Conservation (phyloP, 2,329 filamentous ascomycete genomes). For the Myriosclerotinia curreyana region DNA sequence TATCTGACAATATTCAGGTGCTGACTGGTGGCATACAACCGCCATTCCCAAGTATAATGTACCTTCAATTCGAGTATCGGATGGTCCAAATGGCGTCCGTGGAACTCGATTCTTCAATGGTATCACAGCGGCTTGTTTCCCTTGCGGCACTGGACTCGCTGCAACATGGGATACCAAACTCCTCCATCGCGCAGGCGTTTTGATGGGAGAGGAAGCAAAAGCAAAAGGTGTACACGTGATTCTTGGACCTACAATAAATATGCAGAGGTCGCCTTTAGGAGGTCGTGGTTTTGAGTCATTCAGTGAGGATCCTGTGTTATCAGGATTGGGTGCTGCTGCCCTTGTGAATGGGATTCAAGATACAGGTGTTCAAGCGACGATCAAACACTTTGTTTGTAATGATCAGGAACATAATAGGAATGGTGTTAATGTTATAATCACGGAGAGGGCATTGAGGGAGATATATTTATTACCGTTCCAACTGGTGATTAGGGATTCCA, state of each 20-base stretch:
- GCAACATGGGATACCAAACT: slow-evolving; percentile 66
- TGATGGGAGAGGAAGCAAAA: slow-evolving; percentile 64
- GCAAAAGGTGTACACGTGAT: slow-evolving; percentile 62
- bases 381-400: slow-evolving; percentile 62
- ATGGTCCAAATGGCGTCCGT: slow-evolving; percentile 41
- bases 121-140: slow-evolving; percentile 48
- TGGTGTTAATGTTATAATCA: slow-evolving; percentile 53
- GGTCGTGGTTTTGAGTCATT: slow-evolving; percentile 60
- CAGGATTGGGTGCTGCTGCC: slow-evolving; percentile 53
- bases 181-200: slow-evolving; percentile 59
- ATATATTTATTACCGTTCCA: slow-evolving; percentile 59
- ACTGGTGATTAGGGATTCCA: slow-evolving; percentile 51
- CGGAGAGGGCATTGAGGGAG: slow-evolving; percentile 55
- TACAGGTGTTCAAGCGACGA: slow-evolving; percentile 53
- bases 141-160: slow-evolving; percentile 48
- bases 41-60: slow-evolving; percentile 37
- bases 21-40: slow-evolving; percentile 40
- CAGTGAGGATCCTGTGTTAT: slow-evolving; percentile 56
- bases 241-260: slow-evolving; percentile 62
- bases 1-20: slow-evolving; percentile 31
- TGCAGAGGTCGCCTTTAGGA: slow-evolving; percentile 58
- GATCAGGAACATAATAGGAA: slow-evolving; percentile 59
- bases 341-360: slow-evolving; percentile 55
- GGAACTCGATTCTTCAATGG: slow-evolving; percentile 39
- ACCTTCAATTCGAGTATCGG: slow-evolving; percentile 39